These are phyloP conservation scores for Clathrospora elynae DNA, from an alignment of 2,329 filamentous ascomycete genomes.

Conservation along the genomic window DNA sequence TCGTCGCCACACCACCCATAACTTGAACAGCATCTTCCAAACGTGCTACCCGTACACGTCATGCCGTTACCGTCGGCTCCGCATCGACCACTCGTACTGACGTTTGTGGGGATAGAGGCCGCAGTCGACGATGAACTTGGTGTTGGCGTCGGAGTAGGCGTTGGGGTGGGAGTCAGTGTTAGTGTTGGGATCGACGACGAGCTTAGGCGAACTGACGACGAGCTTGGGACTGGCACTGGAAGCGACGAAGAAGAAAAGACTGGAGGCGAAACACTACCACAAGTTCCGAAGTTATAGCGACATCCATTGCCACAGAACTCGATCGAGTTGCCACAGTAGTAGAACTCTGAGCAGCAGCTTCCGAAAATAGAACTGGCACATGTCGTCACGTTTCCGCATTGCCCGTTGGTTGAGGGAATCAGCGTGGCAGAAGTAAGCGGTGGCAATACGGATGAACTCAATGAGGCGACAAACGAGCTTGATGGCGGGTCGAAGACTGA, in stretches of 20 bases:
- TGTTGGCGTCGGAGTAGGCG: conserved; percentile 17
- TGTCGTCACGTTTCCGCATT: conserved; percentile 39
- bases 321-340: conserved; percentile 29
- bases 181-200: conserved; percentile 14
- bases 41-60: conserved; percentile 30
- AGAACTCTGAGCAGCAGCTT: conserved; percentile 35
- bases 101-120: conserved; percentile 26
- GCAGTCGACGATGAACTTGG: conserved; percentile 17
- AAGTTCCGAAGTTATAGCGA: conserved; percentile 31
- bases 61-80: conserved; percentile 29
- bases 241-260: conserved; percentile 17
- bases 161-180: conserved; percentile 21
- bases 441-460: conserved; percentile 24
- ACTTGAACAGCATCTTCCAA: conserved; percentile 33
- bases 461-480: conserved; percentile 1
- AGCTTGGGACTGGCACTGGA: conserved; percentile 2
- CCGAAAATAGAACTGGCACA: conserved; percentile 34
- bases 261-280: conserved; percentile 24
- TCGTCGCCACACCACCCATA: conserved; percentile 35
- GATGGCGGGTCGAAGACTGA: conserved; percentile 19
- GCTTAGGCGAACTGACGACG: conserved; percentile 8
- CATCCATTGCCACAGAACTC: conserved; percentile 39
- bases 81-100: conserved; percentile 36
- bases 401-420: conserved; percentile 32
- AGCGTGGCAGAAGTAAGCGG: conserved; percentile 33